Percentiles rank a stretch among this genome's conserved stretches.
These are phyloP conservation scores for Craspedostauros australis DNA, from an alignment of 108 stramenopile species.

Conservation along the genomic window DNA sequence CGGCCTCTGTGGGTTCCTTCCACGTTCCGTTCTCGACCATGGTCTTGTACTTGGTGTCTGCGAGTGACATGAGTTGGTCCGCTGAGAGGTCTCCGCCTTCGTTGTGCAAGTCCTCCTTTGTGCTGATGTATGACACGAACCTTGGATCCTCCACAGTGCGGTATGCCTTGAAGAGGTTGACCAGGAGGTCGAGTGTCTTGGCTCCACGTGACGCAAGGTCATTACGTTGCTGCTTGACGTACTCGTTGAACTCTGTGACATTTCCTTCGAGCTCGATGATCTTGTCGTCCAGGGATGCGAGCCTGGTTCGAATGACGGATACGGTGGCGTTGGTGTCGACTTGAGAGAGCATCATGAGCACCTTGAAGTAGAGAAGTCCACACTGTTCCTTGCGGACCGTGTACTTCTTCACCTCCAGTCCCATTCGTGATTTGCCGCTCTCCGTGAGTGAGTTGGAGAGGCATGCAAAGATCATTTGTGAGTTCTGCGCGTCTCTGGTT, in stretches of 20 bases:
- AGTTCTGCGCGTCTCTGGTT: not conserved
- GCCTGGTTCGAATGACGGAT: constrained; percentile 3
- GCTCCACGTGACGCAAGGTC: constrained; percentile 14
- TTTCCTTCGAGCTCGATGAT: constrained; percentile 13
- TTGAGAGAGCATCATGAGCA: constrained; percentile 9
- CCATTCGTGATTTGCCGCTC: not conserved
- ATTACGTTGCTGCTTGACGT: constrained; percentile 7
- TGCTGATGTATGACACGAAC: constrained; percentile 21
- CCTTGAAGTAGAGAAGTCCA: constrained; percentile 20
- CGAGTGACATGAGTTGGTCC: constrained; percentile 17
- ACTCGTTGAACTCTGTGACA: constrained; percentile 24
- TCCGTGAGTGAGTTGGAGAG: constrained; percentile 5
- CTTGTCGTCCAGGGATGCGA: constrained; percentile 9
- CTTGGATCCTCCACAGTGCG: not conserved
- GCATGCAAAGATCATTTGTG: not conserved
- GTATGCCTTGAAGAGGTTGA: constrained; percentile 37
- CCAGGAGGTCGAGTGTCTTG: constrained; percentile 5
- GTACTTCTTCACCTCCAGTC: not conserved
- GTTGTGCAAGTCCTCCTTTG: constrained; percentile 14
- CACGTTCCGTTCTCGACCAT: constrained; percentile 2
- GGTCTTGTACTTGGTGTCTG: constrained; percentile 21
- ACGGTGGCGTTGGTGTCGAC: constrained; percentile 23
- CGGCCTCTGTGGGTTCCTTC: constrained; percentile 1
- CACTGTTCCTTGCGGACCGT: not conserved
- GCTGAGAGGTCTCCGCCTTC: constrained; percentile 15